Conservation (phyloP, 148 eudicot species). For the Suaeda aralocaspica region DNA sequence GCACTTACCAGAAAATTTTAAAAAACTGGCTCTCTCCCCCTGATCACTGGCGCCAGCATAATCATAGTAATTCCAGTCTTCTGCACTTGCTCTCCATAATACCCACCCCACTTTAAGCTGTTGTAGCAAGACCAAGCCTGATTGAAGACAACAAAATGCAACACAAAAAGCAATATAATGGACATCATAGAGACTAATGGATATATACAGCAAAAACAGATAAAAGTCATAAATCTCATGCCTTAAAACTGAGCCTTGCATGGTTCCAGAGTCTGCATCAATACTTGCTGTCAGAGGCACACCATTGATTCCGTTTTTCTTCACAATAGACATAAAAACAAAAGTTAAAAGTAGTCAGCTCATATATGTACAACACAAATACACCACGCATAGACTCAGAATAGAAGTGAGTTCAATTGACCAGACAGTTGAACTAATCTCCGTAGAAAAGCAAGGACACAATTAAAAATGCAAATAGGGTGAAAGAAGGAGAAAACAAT, state of each 20-base stretch:
- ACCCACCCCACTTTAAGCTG: slow-evolving; percentile 25
- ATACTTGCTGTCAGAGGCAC: slow-evolving; percentile 26
- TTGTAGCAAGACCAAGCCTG: slow-evolving; percentile 45
- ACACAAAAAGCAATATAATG: slow-evolving; percentile 37
- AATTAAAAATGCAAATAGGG: neutral
- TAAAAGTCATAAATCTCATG: slow-evolving; percentile 25
- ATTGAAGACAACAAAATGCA: slow-evolving; percentile 15
- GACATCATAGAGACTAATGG: slow-evolving; percentile 22
- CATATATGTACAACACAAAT: neutral
- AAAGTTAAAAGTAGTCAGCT: slow-evolving; percentile 6
- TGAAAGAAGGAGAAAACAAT: neutral
- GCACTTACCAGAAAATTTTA: slow-evolving; percentile 26
- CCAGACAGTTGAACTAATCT: neutral
- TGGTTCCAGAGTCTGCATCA: slow-evolving; percentile 30
- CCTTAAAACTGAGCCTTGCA: slow-evolving; percentile 38
- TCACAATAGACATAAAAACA: slow-evolving; percentile 20
- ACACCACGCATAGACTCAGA: neutral
- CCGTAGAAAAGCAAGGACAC: neutral
- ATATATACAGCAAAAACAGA: neutral
- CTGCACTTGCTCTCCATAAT: neutral
- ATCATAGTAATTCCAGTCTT: neutral
- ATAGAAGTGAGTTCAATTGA: neutral
- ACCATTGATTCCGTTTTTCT: slow-evolving; percentile 37
- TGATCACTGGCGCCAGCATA: neutral
- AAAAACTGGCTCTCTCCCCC: slow-evolving; percentile 24